Conservation (phyloP, 352 stramenopile genomes). For the Pythium guiyangense region DNA sequence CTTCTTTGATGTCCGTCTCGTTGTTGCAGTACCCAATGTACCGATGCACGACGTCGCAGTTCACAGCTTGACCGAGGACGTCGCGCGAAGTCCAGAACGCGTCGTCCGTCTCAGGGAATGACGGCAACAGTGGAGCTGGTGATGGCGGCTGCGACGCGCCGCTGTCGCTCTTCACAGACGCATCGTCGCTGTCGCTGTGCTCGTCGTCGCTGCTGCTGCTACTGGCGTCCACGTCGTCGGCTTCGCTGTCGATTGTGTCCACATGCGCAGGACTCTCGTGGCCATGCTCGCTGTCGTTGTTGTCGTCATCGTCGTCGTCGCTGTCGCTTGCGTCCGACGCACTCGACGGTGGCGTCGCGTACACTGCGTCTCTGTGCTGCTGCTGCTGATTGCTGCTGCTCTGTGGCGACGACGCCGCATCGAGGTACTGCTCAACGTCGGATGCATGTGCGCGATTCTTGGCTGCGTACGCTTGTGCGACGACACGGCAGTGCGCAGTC, state of each 20-base stretch:
- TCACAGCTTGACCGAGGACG: conserved; percentile 36
- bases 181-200: conserved; percentile 1
- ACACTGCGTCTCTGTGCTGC: background rate
- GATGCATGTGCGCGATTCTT: conserved; percentile 37
- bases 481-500: conserved; percentile 31
- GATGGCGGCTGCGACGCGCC: background rate
- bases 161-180: conserved; percentile 5
- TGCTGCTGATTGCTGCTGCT: background rate
- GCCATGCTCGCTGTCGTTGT: conserved; percentile 9
- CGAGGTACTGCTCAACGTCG: conserved; percentile 39
- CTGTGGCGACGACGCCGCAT: background rate
- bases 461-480: conserved; percentile 34
- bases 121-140: no score
- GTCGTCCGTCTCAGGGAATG: conserved; percentile 11
- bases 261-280: conserved; percentile 8
- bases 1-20: conserved; percentile 90
- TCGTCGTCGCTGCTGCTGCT: background rate
- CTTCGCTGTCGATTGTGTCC: no score
- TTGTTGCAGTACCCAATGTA: conserved; percentile 88
- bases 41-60: conserved; percentile 59
- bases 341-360: background rate
- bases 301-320: conserved; percentile 9
- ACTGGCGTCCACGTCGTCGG: no score
- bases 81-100: conserved; percentile 51
- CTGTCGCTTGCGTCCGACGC: background rate